phyloP scores from a whole-genome alignment of 164 flowering plant species.

The Chloranthus sessilifolius region DNA sequence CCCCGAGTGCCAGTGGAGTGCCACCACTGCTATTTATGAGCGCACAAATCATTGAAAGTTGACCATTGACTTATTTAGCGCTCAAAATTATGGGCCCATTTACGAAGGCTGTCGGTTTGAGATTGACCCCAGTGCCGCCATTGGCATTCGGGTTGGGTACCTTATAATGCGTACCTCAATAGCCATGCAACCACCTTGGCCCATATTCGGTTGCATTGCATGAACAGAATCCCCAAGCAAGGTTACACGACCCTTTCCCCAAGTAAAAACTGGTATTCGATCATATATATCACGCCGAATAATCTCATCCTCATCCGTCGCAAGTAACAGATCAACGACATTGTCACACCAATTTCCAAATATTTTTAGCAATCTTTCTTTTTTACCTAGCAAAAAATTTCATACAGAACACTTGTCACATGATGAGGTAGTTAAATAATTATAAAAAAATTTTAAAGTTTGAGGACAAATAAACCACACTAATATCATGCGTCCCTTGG shows the following conservation, averaged over 20 bases:
- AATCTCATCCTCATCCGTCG: constrained; percentile 84
- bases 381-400: constrained; percentile 56
- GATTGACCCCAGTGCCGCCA: no score
- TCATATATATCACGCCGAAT: constrained; percentile 96
- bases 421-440: no score
- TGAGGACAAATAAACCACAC: no score
- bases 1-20: no score
- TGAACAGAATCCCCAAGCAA: constrained; percentile 95
- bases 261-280: constrained; percentile 55
- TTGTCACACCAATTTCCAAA: constrained; percentile 93
- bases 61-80: no score
- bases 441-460: no score
- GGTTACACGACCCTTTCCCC: constrained; percentile 97
- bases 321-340: constrained; percentile 63
- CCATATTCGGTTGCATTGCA: constrained; percentile 99
- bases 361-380: constrained; percentile 63
- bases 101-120: no score
- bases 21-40: no score
- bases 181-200: constrained; percentile 99
- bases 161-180: constrained; percentile 68
- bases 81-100: no score
- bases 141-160: no score
- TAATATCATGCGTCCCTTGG: no score
- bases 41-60: no score
- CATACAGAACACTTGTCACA: not conserved